Percentiles rank a stretch among this genome's conserved stretches.
phyloP scores from a whole-genome alignment of 2,329 filamentous ascomycete genomes.

The Coniosporium uncinatum region DNA sequence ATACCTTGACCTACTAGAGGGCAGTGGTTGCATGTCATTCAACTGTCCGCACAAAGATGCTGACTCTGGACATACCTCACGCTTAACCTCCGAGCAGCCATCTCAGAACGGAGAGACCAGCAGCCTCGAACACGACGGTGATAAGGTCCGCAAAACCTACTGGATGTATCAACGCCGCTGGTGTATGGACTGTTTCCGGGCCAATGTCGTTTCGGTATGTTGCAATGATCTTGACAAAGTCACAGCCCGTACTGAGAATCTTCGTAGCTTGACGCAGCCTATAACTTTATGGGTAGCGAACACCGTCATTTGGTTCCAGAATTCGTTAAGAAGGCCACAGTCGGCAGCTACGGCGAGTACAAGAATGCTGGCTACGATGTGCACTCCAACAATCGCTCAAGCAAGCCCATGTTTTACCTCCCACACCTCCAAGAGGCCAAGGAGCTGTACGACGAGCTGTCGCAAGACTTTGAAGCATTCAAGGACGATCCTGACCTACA shows the following conservation, averaged over 20 bases:
- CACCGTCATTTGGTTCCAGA: neutral
- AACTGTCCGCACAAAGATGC: neutral
- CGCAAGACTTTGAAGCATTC: neutral
- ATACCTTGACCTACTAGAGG: neutral
- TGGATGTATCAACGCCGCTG: constrained; percentile 35
- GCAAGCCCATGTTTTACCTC: too few relatives aligned
- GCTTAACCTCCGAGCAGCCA: too few relatives aligned
- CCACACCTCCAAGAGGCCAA: too few relatives aligned
- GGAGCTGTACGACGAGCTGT: too few relatives aligned
- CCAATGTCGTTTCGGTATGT: constrained; percentile 22
- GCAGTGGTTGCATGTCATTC: neutral
- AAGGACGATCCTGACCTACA: neutral
- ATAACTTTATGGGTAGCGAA: neutral
- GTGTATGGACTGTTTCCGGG: constrained; percentile 28
- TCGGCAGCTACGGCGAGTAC: constrained; percentile 1
- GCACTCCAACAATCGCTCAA: neutral
- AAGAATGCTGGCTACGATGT: neutral
- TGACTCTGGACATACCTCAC: too few relatives aligned
- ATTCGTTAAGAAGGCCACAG: neutral
- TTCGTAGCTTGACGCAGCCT: neutral
- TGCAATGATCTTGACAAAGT: too few relatives aligned
- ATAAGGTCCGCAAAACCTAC: constrained; percentile 30
- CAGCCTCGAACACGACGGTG: constrained; percentile 28
- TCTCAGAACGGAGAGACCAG: constrained; percentile 28
- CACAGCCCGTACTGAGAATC: too few relatives aligned